Evolutionary conservation across 2,329 filamentous ascomycete genomes (phyloP), one percentile per base, ranked within the genome.

Genomic region (Aspergillus fischeri): DNA sequence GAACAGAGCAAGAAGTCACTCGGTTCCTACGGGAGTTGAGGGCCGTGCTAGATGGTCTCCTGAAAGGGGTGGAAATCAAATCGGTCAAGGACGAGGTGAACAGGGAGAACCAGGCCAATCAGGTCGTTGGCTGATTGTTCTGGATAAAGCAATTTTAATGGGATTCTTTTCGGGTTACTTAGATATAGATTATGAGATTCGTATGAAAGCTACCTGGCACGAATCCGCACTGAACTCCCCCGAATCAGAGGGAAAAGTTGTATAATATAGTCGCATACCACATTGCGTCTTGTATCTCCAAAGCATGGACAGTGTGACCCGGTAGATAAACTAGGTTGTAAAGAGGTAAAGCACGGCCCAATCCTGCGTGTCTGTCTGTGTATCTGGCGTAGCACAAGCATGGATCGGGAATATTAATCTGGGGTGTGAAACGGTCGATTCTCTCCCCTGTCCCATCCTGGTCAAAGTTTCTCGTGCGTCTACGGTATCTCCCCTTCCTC

Each of bases 1-100:
- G 94, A 17, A 97, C 93, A 0, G 90, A 95, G 73, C 77, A 84
- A 1, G 94, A 99, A 75, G 90, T 95, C 8, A 87, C 87, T 27
- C 82, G 87, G 58, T 91, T 97, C 69, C 71, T 99, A 65, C 77
- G 78, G 21, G 87, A 92, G 65, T 75, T 97, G 24, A 78, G 77
- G 63, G 60, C 71, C 61, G 75, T 86, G 60, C 59, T 86, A 69
- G 63, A 74, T 67, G 70, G 81, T 49, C 68, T 85, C 7, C 78
- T 80, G 63, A 63, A 69, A n/a, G 75, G 75, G 52, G 68, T 47
- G 56, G 68, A 56, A 53, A 69, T 64, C 49, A 63, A 70, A 44
- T 74, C 67, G 17, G 63, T 67, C 54, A 66, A 63, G 55, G 66
- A 75, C 11, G 78, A 81, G 62, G 70, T 75, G 59, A 66, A 68